Percentiles rank a stretch among this genome's conserved stretches.
phyloP scores from a whole-genome alignment of 306 rosid species.

The Ochetophila trinervis region DNA sequence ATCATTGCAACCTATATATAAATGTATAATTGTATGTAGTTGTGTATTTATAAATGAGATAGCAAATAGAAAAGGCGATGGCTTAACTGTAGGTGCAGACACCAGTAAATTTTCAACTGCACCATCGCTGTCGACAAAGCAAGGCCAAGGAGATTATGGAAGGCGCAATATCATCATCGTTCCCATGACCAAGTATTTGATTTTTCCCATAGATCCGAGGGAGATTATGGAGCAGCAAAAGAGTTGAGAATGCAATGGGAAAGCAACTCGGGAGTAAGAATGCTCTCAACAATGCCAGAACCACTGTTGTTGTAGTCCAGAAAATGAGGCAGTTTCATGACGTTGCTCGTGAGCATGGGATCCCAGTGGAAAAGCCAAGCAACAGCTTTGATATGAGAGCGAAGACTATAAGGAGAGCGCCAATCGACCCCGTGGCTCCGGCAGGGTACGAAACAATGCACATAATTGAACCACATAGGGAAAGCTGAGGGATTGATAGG shows the following conservation, averaged over 20 bases:
- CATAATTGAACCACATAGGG: conserved; percentile 31
- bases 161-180: conserved; percentile 63
- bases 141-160: conserved; percentile 79
- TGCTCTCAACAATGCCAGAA: conserved; percentile 95
- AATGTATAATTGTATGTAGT: too few species aligned
- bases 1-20: too few species aligned
- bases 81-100: too few species aligned
- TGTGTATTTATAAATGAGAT: too few species aligned
- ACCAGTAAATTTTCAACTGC: too few species aligned
- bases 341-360: conserved; percentile 79
- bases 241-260: conserved; percentile 93
- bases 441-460: conserved; percentile 33
- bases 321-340: conserved; percentile 76
- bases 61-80: too few species aligned
- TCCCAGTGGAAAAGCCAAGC: conserved; percentile 94
- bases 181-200: conserved; percentile 69
- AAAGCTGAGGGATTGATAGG: conserved; percentile 32
- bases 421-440: conserved; percentile 68
- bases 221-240: conserved; percentile 94
- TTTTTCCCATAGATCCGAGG: conserved; percentile 90
- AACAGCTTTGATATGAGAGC: conserved; percentile 67
- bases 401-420: conserved; percentile 56
- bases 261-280: conserved; percentile 91
- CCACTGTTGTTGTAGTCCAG: conserved; percentile 71
- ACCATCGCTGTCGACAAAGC: conserved; percentile 51